Base-by-base conservation (phyloP, 495 filamentous ascomycete genomes). In the Rhypophila decipiens region DNA sequence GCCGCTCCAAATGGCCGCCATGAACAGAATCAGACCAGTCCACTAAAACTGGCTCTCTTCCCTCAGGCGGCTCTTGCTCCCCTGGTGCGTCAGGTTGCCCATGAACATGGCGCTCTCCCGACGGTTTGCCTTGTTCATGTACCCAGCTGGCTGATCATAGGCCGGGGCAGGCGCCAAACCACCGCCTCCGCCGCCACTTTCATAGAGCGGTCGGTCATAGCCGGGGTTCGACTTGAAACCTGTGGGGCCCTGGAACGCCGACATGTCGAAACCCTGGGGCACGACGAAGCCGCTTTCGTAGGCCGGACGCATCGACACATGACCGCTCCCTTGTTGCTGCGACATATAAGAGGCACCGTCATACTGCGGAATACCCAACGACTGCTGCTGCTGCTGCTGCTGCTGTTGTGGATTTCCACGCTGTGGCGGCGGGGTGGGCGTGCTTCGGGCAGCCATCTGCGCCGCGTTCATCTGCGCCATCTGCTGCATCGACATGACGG, bases 101-200 rank as follows among this genome's bases (percentile, higher is more conserved):
- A 72, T 69, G 39, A 71, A 69, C 65, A 75, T 71, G 17, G 61
- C 24, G 51, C 72, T 75, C 53, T 75, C 71, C 33, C 72, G 62
- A 24, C 69, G 61, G 42, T 46, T 58, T 41, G 66, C 67, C 40
- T 67, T 70, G n/a, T n/a, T n/a, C n/a, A n/a, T n/a, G n/a, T n/a
- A n/a, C n/a, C n/a, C n/a, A n/a, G n/a, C n/a, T 23, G 63, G 62
- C 39, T 63, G 64, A 41, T 75, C 69, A 37, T 72, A 70, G n/a
- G n/a, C n/a, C 20, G 64, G 60, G 2, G 66, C 65, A 13, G 63
- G 56, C 1, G 65, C 55, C 17, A 57, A 59, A 2, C 67, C 66
- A 38, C 53, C 57, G 53, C 15, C 33, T 3, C 67, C 66, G 38
- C 53, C 57, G 53, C 15, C 33, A 31, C 48, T 69, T 53, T 67